Conservation (phyloP, 176 grass and related monocot genomes). For the Cymbopogon citratus region DNA sequence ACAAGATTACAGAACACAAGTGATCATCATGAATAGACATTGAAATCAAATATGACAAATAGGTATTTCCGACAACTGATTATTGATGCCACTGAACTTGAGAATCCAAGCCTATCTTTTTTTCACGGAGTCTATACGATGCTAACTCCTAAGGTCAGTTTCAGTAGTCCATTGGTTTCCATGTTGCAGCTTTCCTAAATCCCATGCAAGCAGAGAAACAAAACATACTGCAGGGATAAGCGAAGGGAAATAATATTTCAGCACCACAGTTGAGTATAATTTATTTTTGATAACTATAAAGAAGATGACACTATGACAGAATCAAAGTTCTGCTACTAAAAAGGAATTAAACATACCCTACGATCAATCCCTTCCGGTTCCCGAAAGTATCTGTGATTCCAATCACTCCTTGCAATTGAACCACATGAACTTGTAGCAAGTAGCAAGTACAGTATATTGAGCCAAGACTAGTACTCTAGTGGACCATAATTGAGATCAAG, state of each 20-base stretch:
- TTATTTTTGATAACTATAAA: not conserved
- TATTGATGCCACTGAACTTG: not conserved
- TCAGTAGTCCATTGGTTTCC: not conserved
- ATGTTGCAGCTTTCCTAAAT: not conserved
- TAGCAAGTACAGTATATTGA: conserved; percentile 39
- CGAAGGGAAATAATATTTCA: not conserved
- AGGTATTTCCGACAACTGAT: not conserved
- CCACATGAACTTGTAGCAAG: conserved; percentile 44
- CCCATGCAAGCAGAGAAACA: not conserved
- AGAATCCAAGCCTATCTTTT: not conserved
- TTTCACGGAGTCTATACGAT: not conserved
- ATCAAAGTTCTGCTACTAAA: not conserved
- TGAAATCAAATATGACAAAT: not conserved
- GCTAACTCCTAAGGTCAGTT: not conserved
- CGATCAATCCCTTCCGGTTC: conserved; percentile 47
- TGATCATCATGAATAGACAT: not conserved
- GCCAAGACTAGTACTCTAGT: conserved; percentile 37
- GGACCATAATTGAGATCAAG: conserved; percentile 47
- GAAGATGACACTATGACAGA: not conserved
- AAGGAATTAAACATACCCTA: conserved; percentile 27
- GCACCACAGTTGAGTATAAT: not conserved
- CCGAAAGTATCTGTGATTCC: conserved; percentile 49
- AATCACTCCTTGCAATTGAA: conserved; percentile 43
- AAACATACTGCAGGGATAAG: not conserved
- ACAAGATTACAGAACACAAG: not conserved